Percentiles rank a stretch among this genome's conserved stretches.
phyloP scores from a whole-genome alignment of 306 rosid genomes.

The Fragaria iinumae region DNA sequence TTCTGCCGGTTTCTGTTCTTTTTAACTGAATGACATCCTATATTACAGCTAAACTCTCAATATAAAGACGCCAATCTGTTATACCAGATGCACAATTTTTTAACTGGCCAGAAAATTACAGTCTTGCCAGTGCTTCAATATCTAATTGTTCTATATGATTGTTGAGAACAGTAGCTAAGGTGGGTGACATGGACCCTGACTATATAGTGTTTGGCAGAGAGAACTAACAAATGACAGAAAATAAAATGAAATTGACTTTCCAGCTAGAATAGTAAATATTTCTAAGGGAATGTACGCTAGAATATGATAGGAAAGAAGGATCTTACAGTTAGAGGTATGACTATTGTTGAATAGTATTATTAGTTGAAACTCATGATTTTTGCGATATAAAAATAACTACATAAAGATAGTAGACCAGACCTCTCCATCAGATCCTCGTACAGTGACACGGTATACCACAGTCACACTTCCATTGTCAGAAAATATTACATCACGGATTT shows the following conservation, averaged over 20 bases:
- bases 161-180: neutral
- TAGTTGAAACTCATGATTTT: neutral
- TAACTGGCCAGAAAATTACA: neutral
- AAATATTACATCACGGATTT: constrained; percentile 92
- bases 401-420: constrained; percentile 32
- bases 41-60: neutral
- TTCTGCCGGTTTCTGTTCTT: neutral
- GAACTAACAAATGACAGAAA: neutral
- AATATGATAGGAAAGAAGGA: neutral
- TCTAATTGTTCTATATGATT: neutral
- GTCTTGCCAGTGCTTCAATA: neutral
- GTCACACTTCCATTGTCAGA: constrained; percentile 89
- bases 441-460: constrained; percentile 88
- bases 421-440: constrained; percentile 99
- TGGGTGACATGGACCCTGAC: neutral
- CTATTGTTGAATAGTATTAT: neutral
- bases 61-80: neutral
- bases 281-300: neutral
- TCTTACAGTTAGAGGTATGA: constrained; percentile 4
- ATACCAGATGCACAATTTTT: neutral
- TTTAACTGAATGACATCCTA: neutral
- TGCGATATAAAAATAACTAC: neutral
- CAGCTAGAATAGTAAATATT: neutral
- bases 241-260: neutral
- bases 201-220: neutral